These are phyloP conservation scores for Leishmania guyanensis DNA, from an alignment of 208 protist species.

Conservation along the genomic window DNA sequence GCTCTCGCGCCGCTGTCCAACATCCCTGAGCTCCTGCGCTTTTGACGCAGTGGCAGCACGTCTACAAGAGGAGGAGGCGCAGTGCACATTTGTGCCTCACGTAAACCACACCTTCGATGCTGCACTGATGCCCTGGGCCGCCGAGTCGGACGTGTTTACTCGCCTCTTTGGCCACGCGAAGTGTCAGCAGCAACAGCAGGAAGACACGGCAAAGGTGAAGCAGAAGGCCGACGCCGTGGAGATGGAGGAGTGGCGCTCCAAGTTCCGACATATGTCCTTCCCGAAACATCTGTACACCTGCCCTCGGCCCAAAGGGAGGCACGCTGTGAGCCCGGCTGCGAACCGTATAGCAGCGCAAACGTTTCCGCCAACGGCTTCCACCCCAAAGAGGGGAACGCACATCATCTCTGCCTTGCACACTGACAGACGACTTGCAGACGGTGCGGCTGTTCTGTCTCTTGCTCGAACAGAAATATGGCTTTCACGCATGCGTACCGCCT, in stretches of 20 bases:
- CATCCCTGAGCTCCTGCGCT: slow-evolving; percentile 5
- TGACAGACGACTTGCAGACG: background rate
- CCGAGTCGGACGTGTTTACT: slow-evolving; percentile 5
- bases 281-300: slow-evolving; percentile 5
- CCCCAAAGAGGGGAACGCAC: background rate
- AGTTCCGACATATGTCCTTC: background rate
- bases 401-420: background rate
- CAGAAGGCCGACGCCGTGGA: background rate
- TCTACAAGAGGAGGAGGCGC: background rate
- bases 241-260: background rate
- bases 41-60: background rate
- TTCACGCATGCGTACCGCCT: background rate
- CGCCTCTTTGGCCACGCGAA: slow-evolving; percentile 24
- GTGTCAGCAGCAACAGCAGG: slow-evolving; percentile 10
- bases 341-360: no score
- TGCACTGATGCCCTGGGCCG: background rate
- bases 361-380: background rate
- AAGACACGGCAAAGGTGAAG: background rate
- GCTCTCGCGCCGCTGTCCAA: background rate
- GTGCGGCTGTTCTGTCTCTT: background rate
- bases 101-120: slow-evolving; percentile 20
- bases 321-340: background rate
- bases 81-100: slow-evolving; percentile 17
- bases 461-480: background rate
- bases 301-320: background rate